Evolutionary conservation across 2,329 filamentous ascomycete genomes (phyloP), one percentile per base, ranked within the genome.

Genomic region (Trichoderma sp.): DNA sequence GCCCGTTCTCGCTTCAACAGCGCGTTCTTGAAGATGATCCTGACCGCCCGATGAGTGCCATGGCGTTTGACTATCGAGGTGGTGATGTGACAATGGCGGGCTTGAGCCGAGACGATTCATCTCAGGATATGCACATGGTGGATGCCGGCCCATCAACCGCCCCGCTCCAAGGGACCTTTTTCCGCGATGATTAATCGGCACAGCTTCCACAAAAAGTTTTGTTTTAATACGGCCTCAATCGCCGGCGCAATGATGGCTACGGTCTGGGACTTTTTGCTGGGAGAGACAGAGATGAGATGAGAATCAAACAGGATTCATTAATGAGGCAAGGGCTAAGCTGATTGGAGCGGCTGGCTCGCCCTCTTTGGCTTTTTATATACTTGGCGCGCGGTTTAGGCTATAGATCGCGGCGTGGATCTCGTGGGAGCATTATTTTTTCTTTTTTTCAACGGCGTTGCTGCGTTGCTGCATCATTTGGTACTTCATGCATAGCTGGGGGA

Each of bases 81-180:
- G 77, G 81, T 76, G 78, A 80, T 68, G 71, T 82, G 67, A 77
- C 80, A 8, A 77, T 82, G 5, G 80, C 80, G 12, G 80, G 80
- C 45, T 77, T 84, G 14, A 81, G 80, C 27, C 81, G 81, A 68
- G 85, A 85, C 9, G 79, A 83, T 21, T 76, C 83, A 6, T 83
- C 80, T 35, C 85, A 87, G 71, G 89, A 91, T 74, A 84, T 91
- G 35, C 87, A 88, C 27, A 91, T 91, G 89, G 81, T 85, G 53
- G 90, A 91, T 76, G 88, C 87, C 27, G 88, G 87, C 6, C 88
- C 89, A 7, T 88, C 88, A 9, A 89, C 89, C 2, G 89, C 89
- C 9, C 88, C 89, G 16, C 82, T 89, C 21, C 86, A 86, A 74
- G 85, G 84, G 65, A 87, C 85, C 0, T 90, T 90, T 78, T 89